phyloP scores from a whole-genome alignment of 306 rosid species.

The Senna tora region DNA sequence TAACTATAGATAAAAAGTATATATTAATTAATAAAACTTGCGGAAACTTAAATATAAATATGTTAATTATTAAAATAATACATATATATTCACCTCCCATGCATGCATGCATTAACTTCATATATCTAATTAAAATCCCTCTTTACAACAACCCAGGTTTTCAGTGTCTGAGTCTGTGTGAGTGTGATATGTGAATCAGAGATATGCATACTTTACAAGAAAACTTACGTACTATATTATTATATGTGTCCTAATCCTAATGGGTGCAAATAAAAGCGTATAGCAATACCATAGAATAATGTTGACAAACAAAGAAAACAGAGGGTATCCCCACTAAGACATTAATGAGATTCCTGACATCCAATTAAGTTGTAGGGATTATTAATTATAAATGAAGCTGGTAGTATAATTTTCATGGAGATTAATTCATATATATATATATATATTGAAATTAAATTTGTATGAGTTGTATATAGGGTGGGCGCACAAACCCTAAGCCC shows the following conservation, averaged over 20 bases:
- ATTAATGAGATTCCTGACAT: conserved; percentile 78
- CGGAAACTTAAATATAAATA: no score
- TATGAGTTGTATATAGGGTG: conserved; percentile 32
- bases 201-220: no score
- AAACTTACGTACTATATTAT: no score
- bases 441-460: conserved; percentile 33
- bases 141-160: neutral
- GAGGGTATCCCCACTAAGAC: conserved; percentile 31
- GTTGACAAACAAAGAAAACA: conserved; percentile 19
- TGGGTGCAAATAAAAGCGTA: neutral
- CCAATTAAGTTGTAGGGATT: conserved; percentile 54
- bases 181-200: neutral
- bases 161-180: neutral
- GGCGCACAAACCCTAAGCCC: conserved; percentile 41
- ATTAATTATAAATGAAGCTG: conserved; percentile 55
- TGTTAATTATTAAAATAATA: no score
- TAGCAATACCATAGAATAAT: neutral
- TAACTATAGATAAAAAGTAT: no score
- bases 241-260: neutral
- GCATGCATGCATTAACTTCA: neutral
- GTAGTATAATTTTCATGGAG: conserved; percentile 39
- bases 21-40: no score
- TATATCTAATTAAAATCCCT: neutral
- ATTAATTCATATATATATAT: conserved; percentile 28
- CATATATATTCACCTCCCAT: neutral